Conservation (phyloP, 164 flowering plant genomes). For the Stephania japonica region DNA sequence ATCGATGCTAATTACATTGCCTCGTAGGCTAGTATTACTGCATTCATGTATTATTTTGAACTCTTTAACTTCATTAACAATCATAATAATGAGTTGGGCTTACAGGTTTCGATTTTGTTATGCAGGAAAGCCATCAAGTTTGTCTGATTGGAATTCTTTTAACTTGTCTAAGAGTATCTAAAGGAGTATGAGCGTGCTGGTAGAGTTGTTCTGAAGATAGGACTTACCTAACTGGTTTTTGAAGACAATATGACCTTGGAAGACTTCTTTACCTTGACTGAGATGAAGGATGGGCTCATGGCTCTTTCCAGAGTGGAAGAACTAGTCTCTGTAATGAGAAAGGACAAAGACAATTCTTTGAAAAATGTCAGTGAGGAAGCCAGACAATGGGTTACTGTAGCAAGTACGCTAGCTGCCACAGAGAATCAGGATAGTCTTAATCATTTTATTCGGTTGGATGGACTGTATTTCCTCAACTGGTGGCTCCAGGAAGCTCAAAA, state of each 20-base stretch:
- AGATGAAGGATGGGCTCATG: slow-evolving; percentile 82
- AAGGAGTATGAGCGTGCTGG: slow-evolving; percentile 4
- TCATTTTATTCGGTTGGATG: slow-evolving; percentile 65
- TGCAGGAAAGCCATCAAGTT: not conserved
- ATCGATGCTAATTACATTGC: not conserved
- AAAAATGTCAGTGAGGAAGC: slow-evolving; percentile 62
- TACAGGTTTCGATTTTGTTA: not conserved
- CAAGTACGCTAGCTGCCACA: slow-evolving; percentile 64
- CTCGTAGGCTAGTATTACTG: not conserved
- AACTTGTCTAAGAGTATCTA: not conserved
- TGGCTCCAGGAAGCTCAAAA: slow-evolving; percentile 79
- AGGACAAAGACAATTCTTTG: slow-evolving; percentile 40
- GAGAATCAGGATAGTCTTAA: slow-evolving; percentile 67
- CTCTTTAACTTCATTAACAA: not conserved
- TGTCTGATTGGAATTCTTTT: slow-evolving; percentile 3
- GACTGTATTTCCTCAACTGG: slow-evolving; percentile 49
- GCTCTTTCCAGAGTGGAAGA: slow-evolving; percentile 71
- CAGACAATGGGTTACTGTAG: slow-evolving; percentile 82
- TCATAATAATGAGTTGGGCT: not conserved
- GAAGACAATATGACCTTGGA: slow-evolving; percentile 61
- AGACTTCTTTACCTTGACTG: slow-evolving; percentile 76
- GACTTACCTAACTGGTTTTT: slow-evolving; percentile 20
- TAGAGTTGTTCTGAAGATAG: slow-evolving; percentile 17
- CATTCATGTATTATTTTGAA: not conserved
- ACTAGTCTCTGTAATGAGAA: slow-evolving; percentile 58